Base-by-base conservation (phyloP, 805 yeast species). In the Teunomyces panamensis region DNA sequence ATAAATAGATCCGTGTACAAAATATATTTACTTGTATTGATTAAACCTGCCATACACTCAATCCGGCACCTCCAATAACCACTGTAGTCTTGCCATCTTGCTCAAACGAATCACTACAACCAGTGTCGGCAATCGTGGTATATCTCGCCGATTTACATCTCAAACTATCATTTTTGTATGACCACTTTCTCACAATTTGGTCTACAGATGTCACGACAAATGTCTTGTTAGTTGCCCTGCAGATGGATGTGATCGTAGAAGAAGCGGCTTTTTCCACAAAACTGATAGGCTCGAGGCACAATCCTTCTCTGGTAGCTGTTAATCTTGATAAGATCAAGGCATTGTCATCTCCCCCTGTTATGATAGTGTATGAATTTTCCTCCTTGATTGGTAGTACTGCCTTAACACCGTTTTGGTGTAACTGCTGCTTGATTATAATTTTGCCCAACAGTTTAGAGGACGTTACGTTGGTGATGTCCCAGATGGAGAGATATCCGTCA, bases 311-410 rank as follows among this genome's bases (percentile, higher is more conserved):
- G 2, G 46, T 42, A 8, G 7, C 29, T 0, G 44, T 49, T 7
- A 63, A 56, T 8, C 55, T 58, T 0, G 66, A 62, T 7, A 69
- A 43, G 1, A 64, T 49, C 29, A 85, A 58, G 0, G 89, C 86
- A 65, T 92, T 91, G 58, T 94, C 99, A 61, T 94, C 99, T 46
- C 99, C 98, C 29, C 97, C 97, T 1, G 96, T 81, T 4, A 82
- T 69, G 4, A 87, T 63, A 4, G 42, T 52, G 17, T 65, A 59
- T 2, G 68, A 48, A 6, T 50, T 47, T 0, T 13, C 39, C 0
- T 39, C 37, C 3, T 36, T 35, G n/a, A 43, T 47, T 2, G 50
- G 56, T 9, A 64, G 74, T n/a, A 87, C 59, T 1, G 85, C 77
- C 51, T 89, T 87, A 42, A 92, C 77, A 34, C 97, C 89, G 33